Evolutionary conservation across 1,284 basidiomycete genomes (phyloP), one percentile per base, ranked within the genome.

Genomic region (Heterobasidion parviporum): DNA sequence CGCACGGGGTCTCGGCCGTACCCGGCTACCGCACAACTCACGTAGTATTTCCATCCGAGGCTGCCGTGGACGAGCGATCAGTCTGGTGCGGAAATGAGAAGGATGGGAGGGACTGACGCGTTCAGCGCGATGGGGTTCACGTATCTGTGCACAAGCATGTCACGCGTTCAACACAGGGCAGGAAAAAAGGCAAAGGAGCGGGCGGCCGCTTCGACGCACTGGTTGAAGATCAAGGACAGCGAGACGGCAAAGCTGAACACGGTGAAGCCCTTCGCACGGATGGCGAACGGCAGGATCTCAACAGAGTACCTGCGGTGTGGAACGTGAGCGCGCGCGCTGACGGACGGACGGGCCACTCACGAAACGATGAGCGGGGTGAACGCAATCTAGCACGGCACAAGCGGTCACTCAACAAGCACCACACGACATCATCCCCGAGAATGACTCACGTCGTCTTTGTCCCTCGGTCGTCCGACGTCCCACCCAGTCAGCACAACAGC

Each of bases 201-300:
- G 9, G 9, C 26, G 26, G 3, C 2, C 26, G 26, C 26, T 1
- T 3, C 26, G 58, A 46, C 67, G 46, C 65, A 80, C 65, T 85
- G 81, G 66, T 85, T 85, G 74, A 84, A 82, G 53, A 81, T 76
- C 35, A 81, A 65, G 0, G 80, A 76, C 5, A 78, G 59, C 8
- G 54, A 55, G 10, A 55, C 36, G 32, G 50, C 36, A 33, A 55
- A 55, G 33, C 52, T 55, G 50, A 55, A 55, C 20, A 52, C 45
- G 20, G 33, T 35, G 54, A 55, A 52, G 41, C 54, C 54, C 43
- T 55, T 55, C 18, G 54, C 54, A 14, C 54, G 54, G 33, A 55
- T 44, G 41, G 49, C 20, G 44, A 52, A 55, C 32, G 54, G 54
- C n/a, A 55, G 54, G 38, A 55, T 55, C 50, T 55, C 54, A 18